Base-by-base conservation (phyloP, 106 monocot species). In the Triglochin maritima region DNA sequence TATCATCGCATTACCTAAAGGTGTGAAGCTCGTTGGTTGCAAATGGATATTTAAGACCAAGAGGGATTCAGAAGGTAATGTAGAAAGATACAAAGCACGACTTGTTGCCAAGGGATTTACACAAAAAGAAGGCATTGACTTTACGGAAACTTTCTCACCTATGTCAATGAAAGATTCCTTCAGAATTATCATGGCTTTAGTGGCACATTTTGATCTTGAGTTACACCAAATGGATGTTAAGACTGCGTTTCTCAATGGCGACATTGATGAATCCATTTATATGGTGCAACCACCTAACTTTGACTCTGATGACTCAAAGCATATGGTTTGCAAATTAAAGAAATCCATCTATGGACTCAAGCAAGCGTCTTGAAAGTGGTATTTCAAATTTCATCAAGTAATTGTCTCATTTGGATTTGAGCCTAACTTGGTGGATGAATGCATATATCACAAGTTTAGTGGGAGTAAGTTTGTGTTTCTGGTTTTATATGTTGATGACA, bases 121-220 rank as follows among this genome's bases (percentile, higher is more conserved):
- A 17, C 65, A 66, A 66, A 66, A 50, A 17, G 65, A 66, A 16
- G 65, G 48, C n/a, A 50, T 66, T 66, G 65, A 66, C 41, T 66
- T 50, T 29, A 29, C 29, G 29, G 29, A 29, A 29, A 29, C 29
- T 29, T 29, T 29, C 29, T 29, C 29, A 29, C 51, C 50, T 66
- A 8, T 8, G 49, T 66, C n/a, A 66, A 15, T 44, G 46, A 4
- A 7, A 56, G 13, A 29, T 29, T 29, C 29, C 29, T 29, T 29
- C 29, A 29, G 29, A 29, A 29, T 29, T 29, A 29, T 29, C 7
- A 69, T 29, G 55, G 41, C 13, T 5, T 54, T 50, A 5, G 49
- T 51, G 43, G 49, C 13, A 50, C 29, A 29, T 29, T 29, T 29
- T 29, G 29, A 29, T 29, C 29, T 29, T 29, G 29, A 29, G 29